Percentiles rank a stretch among this genome's conserved stretches.
Evolutionary conservation across 129 eudicot species (phyloP).

Genomic region (Rutidosis leptorrhynchoides): DNA sequence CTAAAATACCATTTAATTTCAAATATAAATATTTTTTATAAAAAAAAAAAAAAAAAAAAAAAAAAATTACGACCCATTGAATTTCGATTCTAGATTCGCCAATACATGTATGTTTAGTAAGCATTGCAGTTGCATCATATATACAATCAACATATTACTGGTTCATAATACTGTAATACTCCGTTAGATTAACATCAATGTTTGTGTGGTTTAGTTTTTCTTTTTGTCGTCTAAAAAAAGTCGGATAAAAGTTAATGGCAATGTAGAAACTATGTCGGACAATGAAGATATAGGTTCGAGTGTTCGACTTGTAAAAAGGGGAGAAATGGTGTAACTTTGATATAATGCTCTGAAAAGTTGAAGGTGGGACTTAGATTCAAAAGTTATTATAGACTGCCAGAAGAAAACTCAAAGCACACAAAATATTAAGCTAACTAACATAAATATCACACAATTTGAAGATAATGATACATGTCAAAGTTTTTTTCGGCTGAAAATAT

Average conservation of each 20-base stretch:
- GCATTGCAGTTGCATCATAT: too few relatives aligned
- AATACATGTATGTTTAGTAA: too few relatives aligned
- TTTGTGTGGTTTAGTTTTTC: background rate
- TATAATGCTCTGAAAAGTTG: constrained; percentile 6
- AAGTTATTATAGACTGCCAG: background rate
- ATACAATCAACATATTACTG: too few relatives aligned
- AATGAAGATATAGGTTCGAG: background rate
- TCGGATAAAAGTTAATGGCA: constrained; percentile 1
- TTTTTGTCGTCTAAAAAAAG: background rate
- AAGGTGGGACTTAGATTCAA: constrained; percentile 2
- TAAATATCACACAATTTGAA: background rate
- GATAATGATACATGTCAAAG: background rate
- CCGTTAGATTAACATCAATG: background rate
- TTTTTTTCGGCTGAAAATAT: background rate
- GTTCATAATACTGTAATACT: too few relatives aligned
- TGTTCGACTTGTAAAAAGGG: background rate
- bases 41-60: too few relatives aligned
- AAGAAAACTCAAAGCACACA: background rate
- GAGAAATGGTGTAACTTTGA: background rate
- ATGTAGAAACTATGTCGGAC: constrained; percentile 9
- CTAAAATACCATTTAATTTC: too few relatives aligned
- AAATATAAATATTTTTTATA: too few relatives aligned
- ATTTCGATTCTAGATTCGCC: too few relatives aligned
- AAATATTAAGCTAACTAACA: background rate
- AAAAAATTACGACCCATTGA: too few relatives aligned